Evolutionary conservation across 139 green algal species (phyloP).

Genomic region (Closterium sp.): DNA sequence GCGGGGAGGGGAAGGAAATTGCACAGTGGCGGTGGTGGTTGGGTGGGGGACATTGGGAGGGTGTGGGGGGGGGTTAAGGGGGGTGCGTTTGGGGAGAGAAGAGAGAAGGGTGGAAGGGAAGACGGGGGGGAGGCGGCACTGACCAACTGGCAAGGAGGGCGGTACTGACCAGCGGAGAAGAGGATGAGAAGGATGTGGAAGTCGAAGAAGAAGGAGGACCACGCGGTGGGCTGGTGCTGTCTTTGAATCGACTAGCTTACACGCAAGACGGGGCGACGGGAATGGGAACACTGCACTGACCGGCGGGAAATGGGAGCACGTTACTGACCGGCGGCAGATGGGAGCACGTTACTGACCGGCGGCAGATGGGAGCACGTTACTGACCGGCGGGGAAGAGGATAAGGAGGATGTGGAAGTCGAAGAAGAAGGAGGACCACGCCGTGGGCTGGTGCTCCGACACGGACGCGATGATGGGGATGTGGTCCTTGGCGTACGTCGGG

Average conservation of each 20-base stretch:
- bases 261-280: no score
- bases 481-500: slow-evolving; percentile 65
- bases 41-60: not conserved
- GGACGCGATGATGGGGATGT: slow-evolving; percentile 67
- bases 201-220: slow-evolving; percentile 66
- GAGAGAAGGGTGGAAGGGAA: not conserved
- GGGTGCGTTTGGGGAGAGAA: not conserved
- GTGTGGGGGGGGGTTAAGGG: not conserved
- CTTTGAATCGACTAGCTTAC: no score
- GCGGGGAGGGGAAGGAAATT: not conserved
- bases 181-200: slow-evolving; percentile 58
- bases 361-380: not conserved
- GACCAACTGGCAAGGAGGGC: slow-evolving; percentile 21
- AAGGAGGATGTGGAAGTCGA: slow-evolving; percentile 63
- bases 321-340: no score
- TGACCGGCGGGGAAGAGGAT: slow-evolving; percentile 50
- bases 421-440: slow-evolving; percentile 66
- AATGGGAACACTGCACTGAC: no score
- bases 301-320: no score
- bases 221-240: slow-evolving; percentile 69
- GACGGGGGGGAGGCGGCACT: not conserved
- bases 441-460: slow-evolving; percentile 69
- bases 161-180: slow-evolving; percentile 31
- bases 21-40: no score
- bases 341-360: no score